Conservation (phyloP, 345 rosid genomes). For the Brassica incana region DNA sequence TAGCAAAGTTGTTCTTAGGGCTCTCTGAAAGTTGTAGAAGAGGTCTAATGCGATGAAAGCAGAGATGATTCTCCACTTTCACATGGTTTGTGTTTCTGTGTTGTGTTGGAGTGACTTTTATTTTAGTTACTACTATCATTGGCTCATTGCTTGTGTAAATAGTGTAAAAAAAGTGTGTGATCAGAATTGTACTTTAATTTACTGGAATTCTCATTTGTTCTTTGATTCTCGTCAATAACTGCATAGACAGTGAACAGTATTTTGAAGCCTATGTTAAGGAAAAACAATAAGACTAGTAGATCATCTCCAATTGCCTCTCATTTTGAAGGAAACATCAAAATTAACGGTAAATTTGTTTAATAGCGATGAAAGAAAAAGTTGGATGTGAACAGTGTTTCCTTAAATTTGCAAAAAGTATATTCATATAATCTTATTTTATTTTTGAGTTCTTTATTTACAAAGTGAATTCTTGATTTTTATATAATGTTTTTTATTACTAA, state of each 20-base stretch:
- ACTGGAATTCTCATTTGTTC: conserved; percentile 5
- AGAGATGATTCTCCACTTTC: conserved; percentile 16
- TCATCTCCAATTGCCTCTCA: neutral
- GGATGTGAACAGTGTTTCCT: neutral
- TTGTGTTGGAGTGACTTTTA: neutral
- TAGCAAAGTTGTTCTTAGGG: conserved; percentile 64
- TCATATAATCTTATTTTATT: too few relatives aligned
- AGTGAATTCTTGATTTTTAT: too few relatives aligned
- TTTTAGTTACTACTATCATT: neutral
- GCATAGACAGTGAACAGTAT: neutral
- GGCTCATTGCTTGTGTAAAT: conserved; percentile 29
- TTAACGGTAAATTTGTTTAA: too few relatives aligned
- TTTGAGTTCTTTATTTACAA: too few relatives aligned
- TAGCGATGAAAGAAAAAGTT: neutral
- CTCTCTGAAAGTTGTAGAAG: conserved; percentile 46
- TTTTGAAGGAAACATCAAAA: neutral
- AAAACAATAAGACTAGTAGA: neutral
- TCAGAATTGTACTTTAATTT: conserved; percentile 8
- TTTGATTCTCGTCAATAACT: neutral
- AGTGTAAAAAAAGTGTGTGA: conserved; percentile 33
- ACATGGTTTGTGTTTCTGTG: conserved; percentile 7
- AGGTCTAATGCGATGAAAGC: neutral
- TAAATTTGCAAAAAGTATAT: too few relatives aligned
- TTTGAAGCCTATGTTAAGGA: too few relatives aligned
- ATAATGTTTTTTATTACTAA: too few relatives aligned